These are phyloP conservation scores for Globisporangium heterothallicum DNA, from an alignment of 352 stramenopile genomes.

Conservation along the genomic window DNA sequence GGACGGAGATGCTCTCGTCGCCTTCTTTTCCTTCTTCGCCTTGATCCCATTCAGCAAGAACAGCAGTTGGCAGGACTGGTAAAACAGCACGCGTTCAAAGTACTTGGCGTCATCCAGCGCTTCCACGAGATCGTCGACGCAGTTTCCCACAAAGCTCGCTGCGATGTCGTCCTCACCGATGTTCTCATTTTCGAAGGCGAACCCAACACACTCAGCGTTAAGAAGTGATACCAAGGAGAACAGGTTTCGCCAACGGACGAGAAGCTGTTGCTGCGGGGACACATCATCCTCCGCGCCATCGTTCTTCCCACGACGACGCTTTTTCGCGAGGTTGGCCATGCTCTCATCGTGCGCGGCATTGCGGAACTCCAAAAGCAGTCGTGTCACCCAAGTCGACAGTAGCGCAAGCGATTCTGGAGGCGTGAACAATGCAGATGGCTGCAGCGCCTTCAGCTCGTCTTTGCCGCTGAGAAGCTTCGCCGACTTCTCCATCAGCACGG, in stretches of 20 bases:
- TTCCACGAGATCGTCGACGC: slow-evolving; percentile 38
- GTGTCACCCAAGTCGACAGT: slow-evolving; percentile 49
- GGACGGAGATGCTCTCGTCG: slow-evolving; percentile 22
- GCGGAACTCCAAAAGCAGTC: slow-evolving; percentile 45
- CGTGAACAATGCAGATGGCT: slow-evolving; percentile 61
- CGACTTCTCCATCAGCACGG: slow-evolving; percentile 37
- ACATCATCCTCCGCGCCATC: slow-evolving; percentile 18
- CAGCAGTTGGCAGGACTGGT: slow-evolving; percentile 51
- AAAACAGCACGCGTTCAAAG: slow-evolving; percentile 62
- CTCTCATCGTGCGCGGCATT: slow-evolving; percentile 27
- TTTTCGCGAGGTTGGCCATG: slow-evolving; percentile 36
- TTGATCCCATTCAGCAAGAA: slow-evolving; percentile 37
- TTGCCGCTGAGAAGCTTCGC: slow-evolving; percentile 31
- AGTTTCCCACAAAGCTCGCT: slow-evolving; percentile 38
- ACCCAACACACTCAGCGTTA: slow-evolving; percentile 55
- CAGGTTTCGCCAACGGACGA: slow-evolving; percentile 66
- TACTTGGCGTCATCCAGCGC: slow-evolving; percentile 43
- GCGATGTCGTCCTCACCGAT: slow-evolving; percentile 34
- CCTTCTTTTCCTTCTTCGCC: slow-evolving; percentile 27
- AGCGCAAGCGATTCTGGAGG: slow-evolving; percentile 34
- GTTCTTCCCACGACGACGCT: slow-evolving; percentile 40
- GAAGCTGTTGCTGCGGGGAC: slow-evolving; percentile 30
- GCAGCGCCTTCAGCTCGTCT: slow-evolving; percentile 37
- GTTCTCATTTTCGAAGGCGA: slow-evolving; percentile 45
- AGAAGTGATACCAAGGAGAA: slow-evolving; percentile 60